These are phyloP conservation scores for Cordyceps farinosa DNA, from an alignment of 2,329 filamentous ascomycete genomes.

Conservation along the genomic window DNA sequence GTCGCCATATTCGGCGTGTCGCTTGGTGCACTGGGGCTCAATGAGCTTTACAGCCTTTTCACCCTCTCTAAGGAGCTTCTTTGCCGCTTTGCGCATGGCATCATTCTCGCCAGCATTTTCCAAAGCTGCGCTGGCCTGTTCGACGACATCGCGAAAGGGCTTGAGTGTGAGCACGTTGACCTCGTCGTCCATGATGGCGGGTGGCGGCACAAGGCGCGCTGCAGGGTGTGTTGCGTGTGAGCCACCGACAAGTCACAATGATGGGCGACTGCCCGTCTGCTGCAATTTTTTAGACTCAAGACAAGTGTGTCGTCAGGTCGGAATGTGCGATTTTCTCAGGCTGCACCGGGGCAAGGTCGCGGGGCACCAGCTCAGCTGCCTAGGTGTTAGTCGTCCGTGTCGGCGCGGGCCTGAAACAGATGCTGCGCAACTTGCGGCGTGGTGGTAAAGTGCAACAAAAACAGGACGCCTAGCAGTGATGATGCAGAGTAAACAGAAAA, in stretches of 20 bases:
- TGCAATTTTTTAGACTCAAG: background rate
- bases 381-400: background rate
- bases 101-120: constrained; percentile 45
- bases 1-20: constrained; percentile 41
- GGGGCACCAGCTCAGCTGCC: background rate
- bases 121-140: constrained; percentile 46
- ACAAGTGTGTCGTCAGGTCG: background rate
- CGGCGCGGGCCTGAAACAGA: background rate
- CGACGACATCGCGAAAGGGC: constrained; percentile 51
- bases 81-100: constrained; percentile 48
- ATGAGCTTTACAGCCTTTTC: constrained; percentile 45
- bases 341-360: background rate
- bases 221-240: background rate
- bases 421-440: background rate
- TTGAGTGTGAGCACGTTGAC: constrained; percentile 44
- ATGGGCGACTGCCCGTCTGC: background rate
- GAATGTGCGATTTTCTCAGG: background rate
- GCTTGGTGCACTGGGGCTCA: constrained; percentile 12
- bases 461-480: background rate
- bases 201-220: background rate
- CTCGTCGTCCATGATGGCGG: constrained; percentile 36
- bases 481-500: background rate
- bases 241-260: background rate
- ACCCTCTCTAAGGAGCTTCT: constrained; percentile 45
- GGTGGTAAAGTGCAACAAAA: background rate